A percentile compares a stretch with the other conserved stretches of the same genome.
These are phyloP conservation scores for Calonectria montana DNA, from an alignment of 2,329 filamentous ascomycete genomes.

Conservation along the genomic window DNA sequence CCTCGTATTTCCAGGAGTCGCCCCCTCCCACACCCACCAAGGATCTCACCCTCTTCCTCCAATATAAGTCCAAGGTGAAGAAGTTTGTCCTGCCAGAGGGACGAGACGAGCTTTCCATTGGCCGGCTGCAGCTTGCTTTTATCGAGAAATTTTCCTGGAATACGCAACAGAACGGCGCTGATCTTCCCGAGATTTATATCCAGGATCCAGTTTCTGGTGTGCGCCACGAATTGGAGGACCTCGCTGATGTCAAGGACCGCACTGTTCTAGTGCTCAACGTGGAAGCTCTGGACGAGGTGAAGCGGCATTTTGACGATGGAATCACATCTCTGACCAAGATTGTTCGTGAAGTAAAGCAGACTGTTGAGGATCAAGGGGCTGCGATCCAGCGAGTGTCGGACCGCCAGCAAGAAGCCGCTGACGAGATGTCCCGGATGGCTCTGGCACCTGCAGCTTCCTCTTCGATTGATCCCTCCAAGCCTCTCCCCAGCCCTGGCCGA, in stretches of 20 bases:
- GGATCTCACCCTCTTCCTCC: slow-evolving; percentile 91
- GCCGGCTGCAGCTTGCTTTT: slow-evolving; percentile 91
- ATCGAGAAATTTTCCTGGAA: slow-evolving; percentile 99
- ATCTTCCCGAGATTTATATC: slow-evolving; percentile 97
- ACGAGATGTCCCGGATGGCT: slow-evolving; percentile 79
- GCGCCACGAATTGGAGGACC: slow-evolving; percentile 95
- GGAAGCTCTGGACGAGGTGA: slow-evolving; percentile 94
- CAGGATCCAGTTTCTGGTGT: slow-evolving; percentile 96
- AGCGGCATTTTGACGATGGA: slow-evolving; percentile 94
- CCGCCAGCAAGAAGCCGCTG: slow-evolving; percentile 87
- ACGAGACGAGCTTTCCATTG: slow-evolving; percentile 84
- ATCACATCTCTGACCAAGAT: slow-evolving; percentile 82
- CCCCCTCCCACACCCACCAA: slow-evolving; percentile 78
- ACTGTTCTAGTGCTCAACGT: slow-evolving; percentile 96
- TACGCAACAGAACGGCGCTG: slow-evolving; percentile 90
- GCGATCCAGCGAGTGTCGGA: slow-evolving; percentile 90
- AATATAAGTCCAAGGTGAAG: slow-evolving; percentile 97
- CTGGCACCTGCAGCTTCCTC: slow-evolving; percentile 58
- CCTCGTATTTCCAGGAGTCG: slow-evolving; percentile 67
- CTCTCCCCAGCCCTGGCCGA: slow-evolving; percentile 46
- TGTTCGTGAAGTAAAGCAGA: slow-evolving; percentile 87
- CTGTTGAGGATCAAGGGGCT: slow-evolving; percentile 84
- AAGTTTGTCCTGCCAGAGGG: slow-evolving; percentile 93
- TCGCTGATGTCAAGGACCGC: slow-evolving; percentile 92
- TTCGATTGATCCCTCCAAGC: slow-evolving; percentile 54